A percentile compares a stretch with the other conserved stretches of the same genome.
phyloP scores from a whole-genome alignment of 179 eudicot species.

The Patellifolia procumbens region DNA sequence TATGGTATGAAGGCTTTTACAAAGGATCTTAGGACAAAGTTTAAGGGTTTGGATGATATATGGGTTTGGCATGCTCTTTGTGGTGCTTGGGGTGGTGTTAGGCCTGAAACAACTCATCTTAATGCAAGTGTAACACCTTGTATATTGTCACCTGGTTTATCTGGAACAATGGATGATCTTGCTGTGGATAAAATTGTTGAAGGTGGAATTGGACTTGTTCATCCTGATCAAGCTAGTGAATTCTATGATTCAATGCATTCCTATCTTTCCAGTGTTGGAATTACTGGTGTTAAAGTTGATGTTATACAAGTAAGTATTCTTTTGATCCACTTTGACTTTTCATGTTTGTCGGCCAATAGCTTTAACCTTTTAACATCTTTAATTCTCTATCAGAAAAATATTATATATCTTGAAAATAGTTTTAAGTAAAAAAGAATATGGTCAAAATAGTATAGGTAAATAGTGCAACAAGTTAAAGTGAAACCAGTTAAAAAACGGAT shows the following conservation, averaged over 20 bases:
- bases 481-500: no score
- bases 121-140: slow-evolving; percentile 42
- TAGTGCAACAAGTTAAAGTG: no score
- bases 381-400: no score
- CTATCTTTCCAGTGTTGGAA: slow-evolving; percentile 49
- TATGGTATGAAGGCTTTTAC: slow-evolving; percentile 63
- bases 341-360: no score
- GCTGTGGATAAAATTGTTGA: slow-evolving; percentile 61
- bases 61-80: slow-evolving; percentile 73
- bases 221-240: slow-evolving; percentile 57
- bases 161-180: slow-evolving; percentile 60
- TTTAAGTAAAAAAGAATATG: no score
- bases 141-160: slow-evolving; percentile 50
- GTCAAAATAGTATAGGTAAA: no score
- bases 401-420: no score
- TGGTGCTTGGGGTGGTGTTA: slow-evolving; percentile 78
- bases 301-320: slow-evolving; percentile 64
- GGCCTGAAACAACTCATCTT: slow-evolving; percentile 51
- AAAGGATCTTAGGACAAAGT: slow-evolving; percentile 45
- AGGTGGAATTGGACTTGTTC: slow-evolving; percentile 64
- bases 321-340: no score
- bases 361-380: no score
- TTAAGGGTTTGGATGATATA: slow-evolving; percentile 59
- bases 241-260: slow-evolving; percentile 71
- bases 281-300: slow-evolving; percentile 72